Base-by-base conservation (phyloP, 768 basidiomycete genomes). In the Lentinula aciculospora region DNA sequence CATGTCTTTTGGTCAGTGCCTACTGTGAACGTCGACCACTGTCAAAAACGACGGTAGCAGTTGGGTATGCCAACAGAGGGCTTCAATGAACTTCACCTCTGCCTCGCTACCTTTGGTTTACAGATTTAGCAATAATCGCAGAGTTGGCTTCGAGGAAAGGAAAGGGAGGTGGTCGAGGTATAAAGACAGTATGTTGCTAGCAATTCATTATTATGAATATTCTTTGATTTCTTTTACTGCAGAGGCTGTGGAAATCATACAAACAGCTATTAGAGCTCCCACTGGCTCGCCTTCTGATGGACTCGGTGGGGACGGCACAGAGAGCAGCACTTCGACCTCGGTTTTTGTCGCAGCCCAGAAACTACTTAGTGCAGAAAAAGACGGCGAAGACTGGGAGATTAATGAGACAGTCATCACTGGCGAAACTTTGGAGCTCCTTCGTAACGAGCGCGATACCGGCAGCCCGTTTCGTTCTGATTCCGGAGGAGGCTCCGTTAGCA, bases 321-420 rank as follows among this genome's bases (percentile, higher is more conserved):
- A 57, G 39, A 47, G 45, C 21, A 57, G 45, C 17, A 57, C 56
- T 46, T 56, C 55, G 32, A 56, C 55, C 27, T 57, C 56, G 19
- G 56, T 45, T 27, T 57, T 57, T 23, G 17, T 57, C 9, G 56
- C 56, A 6, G 46, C 56, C 12, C 56, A 57, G 15, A 36, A 31
- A n/a, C 21, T 47, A 12, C 27, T 57, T 10, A 57, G 15, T n/a
- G 56, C 56, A 6, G 46, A 57, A 45, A 57, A 46, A 15, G 56
- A 57, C 28, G 56, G 56, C 31, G 28, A 34, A 4, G 56, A 57
- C 25, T 57, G 56, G 56, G 46, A 46, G 23, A 45, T 57, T 4
- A 36, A 57, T 29, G 56, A 57, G 25, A 39, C 34, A 3, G 46
- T 57, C 19, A 36, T 57, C 1, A 28, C 37, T 19, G 56, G 56